Percentiles rank a stretch among this genome's conserved stretches.
phyloP scores from a whole-genome alignment of 352 stramenopile genomes.

The Globisporangium barbulae region DNA sequence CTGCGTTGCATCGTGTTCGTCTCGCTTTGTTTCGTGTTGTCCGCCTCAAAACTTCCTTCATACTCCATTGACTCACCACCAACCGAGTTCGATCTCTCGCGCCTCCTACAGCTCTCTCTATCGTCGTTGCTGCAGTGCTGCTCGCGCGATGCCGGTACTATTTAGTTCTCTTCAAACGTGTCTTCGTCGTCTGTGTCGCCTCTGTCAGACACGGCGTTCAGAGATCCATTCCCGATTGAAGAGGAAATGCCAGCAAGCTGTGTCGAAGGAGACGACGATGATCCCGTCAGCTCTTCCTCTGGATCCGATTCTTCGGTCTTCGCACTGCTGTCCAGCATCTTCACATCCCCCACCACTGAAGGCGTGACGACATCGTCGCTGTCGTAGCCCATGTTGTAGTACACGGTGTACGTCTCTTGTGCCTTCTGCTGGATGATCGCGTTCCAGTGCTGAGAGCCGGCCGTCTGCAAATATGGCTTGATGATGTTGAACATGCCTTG shows the following conservation, averaged over 20 bases:
- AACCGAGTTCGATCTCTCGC: slow-evolving; percentile 2
- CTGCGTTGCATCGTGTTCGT: neutral
- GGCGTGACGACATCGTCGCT: slow-evolving; percentile 47
- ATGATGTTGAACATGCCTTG: slow-evolving; percentile 84
- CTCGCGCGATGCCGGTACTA: neutral
- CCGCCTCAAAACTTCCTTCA: slow-evolving; percentile 16
- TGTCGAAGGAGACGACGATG: neutral
- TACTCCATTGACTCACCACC: slow-evolving; percentile 11
- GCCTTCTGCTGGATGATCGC: slow-evolving; percentile 82
- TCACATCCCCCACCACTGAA: slow-evolving; percentile 20
- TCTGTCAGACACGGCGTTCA: neutral
- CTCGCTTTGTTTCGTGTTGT: slow-evolving; percentile 1
- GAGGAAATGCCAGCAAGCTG: neutral
- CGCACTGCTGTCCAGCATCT: slow-evolving; percentile 43
- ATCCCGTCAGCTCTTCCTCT: slow-evolving; percentile 32
- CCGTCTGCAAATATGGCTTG: slow-evolving; percentile 60
- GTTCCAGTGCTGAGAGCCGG: slow-evolving; percentile 73
- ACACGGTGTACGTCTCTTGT: slow-evolving; percentile 83
- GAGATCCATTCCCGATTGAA: slow-evolving; percentile 5
- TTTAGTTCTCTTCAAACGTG: slow-evolving; percentile 20
- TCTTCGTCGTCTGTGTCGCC: slow-evolving; percentile 22
- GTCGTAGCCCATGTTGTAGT: slow-evolving; percentile 90
- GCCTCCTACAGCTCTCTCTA: slow-evolving; percentile 6
- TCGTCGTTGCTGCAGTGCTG: neutral
- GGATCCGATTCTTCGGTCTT: slow-evolving; percentile 59